These are phyloP conservation scores for Lizonia empirigonia DNA, from an alignment of 2,329 filamentous ascomycete species.

Conservation along the genomic window DNA sequence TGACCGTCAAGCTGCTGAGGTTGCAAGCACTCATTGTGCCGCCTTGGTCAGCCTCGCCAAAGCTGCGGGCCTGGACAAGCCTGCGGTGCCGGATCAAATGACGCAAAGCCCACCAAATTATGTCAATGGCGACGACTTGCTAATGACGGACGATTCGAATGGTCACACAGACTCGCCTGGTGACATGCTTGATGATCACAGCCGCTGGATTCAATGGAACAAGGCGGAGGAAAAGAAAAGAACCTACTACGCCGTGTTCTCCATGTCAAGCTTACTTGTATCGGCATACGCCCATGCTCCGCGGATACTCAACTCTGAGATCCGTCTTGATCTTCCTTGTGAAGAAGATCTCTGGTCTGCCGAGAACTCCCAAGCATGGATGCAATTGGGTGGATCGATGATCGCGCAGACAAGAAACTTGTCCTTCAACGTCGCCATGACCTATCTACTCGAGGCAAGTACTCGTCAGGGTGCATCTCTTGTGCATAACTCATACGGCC, in stretches of 20 bases:
- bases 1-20: constrained; percentile 87
- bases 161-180: constrained; percentile 47
- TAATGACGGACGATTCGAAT: constrained; percentile 58
- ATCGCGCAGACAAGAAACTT: constrained; percentile 72
- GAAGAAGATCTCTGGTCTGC: constrained; percentile 91
- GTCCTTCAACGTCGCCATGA: constrained; percentile 82
- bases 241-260: constrained; percentile 89
- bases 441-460: constrained; percentile 78
- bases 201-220: constrained; percentile 92
- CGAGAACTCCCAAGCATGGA: constrained; percentile 81
- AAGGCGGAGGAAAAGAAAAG: constrained; percentile 86
- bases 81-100: constrained; percentile 38
- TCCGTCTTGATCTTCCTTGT: constrained; percentile 85
- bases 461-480: constrained; percentile 59
- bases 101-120: constrained; percentile 30
- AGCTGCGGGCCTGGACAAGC: constrained; percentile 76
- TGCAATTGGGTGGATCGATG: constrained; percentile 73
- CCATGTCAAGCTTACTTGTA: constrained; percentile 86
- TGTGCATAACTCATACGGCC: constrained; percentile 48
- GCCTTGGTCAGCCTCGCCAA: constrained; percentile 89
- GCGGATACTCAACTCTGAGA: constrained; percentile 91
- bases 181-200: constrained; percentile 61
- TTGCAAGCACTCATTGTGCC: constrained; percentile 89
- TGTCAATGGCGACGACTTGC: constrained; percentile 60
- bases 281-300: constrained; percentile 93